Conservation (phyloP, 306 rosid species). For the Herpetospermum pedunculosum region DNA sequence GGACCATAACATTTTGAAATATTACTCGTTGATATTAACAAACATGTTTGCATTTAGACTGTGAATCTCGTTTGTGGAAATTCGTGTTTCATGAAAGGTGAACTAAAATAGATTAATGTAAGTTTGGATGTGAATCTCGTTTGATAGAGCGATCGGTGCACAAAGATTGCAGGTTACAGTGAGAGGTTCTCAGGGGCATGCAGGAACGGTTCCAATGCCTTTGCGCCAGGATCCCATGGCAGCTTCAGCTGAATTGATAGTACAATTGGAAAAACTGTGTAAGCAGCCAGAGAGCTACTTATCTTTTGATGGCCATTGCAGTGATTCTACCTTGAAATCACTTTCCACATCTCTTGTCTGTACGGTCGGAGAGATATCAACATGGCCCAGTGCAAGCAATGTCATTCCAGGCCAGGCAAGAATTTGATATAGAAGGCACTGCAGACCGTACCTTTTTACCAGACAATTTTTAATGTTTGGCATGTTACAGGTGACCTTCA, state of each 20-base stretch:
- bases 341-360: slow-evolving; percentile 89
- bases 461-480: slow-evolving; percentile 9
- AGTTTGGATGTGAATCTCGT: not conserved
- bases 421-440: slow-evolving; percentile 12
- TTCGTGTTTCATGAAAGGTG: not conserved
- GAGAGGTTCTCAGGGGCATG: slow-evolving; percentile 91
- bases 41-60: not conserved
- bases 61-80: too few relatives aligned
- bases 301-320: slow-evolving; percentile 60
- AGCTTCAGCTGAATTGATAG: slow-evolving; percentile 74
- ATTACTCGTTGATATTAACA: not conserved
- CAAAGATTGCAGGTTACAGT: slow-evolving; percentile 57
- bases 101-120: not conserved
- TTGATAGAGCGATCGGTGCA: not conserved
- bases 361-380: slow-evolving; percentile 91
- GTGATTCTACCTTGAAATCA: slow-evolving; percentile 39
- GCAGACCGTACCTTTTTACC: not conserved
- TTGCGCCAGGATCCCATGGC: slow-evolving; percentile 92
- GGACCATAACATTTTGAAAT: not conserved
- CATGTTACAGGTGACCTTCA: slow-evolving; percentile 66
- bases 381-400: slow-evolving; percentile 99
- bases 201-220: slow-evolving; percentile 94
- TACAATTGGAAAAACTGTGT: slow-evolving; percentile 62
- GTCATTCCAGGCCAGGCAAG: slow-evolving; percentile 99
- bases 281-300: slow-evolving; percentile 64